Base-by-base conservation (phyloP, 2,329 filamentous ascomycete genomes). In the Graphiopsis chlorocephala region DNA sequence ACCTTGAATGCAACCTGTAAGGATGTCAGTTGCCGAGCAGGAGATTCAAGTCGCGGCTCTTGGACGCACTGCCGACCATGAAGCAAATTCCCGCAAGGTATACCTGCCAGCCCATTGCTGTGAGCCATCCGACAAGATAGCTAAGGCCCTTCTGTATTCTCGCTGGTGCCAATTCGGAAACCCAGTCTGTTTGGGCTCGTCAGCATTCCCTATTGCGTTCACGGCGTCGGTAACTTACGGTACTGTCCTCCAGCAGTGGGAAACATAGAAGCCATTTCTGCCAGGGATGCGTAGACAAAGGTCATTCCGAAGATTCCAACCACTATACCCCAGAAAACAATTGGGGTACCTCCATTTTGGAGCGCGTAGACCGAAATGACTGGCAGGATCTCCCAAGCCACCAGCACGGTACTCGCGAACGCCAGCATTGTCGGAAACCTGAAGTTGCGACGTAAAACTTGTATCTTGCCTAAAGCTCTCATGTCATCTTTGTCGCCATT, bases 71-170 rank as follows among this genome's bases (percentile, higher is more conserved):
- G 2, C 76, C 79, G 7, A 76, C 77, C 20, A 80, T 71, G 69
- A 78, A 79, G 3, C 74, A 74, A 57, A 78, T 77, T 2, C 76
- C 73, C 5, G 78, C 77, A 26, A 78, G 75, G 17, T 77, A 78
- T 58, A 75, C 77, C n/a, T 47, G 42, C 42, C 42, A 47, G 25
- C 76, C 78, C 50, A 78, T 76, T 26, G 76, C 76, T 61, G 74
- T 76, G 29, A 80, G 76, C 79, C 79, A 81, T n/a, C 33, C 78
- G 79, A 78, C 78, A 23, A 79, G 75, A 67, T 81, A 82, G 66
- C 79, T 81, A 2, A 81, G 72, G 38, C 75, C 76, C 59, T 78
- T 80, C 62, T 81, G 78, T 20, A 67, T 73, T 7, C 66, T 69
- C 29, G 66, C 71, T 14, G 80, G 80, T 25, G 80, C 78, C 67